These are phyloP conservation scores for Cryphonectria nitschkei DNA, from an alignment of 2,329 filamentous ascomycete genomes.

Conservation along the genomic window DNA sequence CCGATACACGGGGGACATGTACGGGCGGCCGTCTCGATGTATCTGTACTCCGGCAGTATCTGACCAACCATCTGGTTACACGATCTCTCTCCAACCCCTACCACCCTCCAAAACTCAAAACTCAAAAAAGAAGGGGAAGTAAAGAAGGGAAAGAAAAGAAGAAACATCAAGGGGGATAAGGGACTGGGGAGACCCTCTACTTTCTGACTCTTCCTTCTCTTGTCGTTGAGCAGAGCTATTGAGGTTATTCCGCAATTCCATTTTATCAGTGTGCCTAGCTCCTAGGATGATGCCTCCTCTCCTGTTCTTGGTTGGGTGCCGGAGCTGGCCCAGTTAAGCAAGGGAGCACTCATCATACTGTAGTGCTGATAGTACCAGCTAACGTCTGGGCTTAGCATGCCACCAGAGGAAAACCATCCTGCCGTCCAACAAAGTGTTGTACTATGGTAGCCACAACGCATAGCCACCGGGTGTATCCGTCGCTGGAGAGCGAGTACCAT, in stretches of 20 bases:
- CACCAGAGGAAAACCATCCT: background rate
- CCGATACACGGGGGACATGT: background rate
- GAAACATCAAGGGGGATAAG: no score
- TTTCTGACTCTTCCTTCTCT: no score
- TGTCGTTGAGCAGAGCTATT: background rate
- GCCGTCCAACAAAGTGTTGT: background rate
- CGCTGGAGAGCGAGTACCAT: background rate
- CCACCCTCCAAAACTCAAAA: no score
- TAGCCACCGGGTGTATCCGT: constrained; percentile 6
- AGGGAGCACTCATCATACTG: background rate
- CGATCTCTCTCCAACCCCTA: no score
- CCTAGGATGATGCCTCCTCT: background rate
- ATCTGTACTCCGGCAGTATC: background rate
- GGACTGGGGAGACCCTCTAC: no score
- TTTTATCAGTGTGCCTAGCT: background rate
- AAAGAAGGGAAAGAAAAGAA: no score
- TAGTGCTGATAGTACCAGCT: background rate
- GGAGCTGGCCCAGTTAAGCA: background rate
- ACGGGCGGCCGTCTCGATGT: background rate
- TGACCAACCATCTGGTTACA: no score
- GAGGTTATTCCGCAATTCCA: no score
- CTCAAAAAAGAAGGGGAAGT: no score
- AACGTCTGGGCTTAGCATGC: background rate
- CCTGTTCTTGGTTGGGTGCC: background rate
- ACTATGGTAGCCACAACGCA: background rate